These are phyloP conservation scores for Aspergillus sp. DNA, from an alignment of 2,329 filamentous ascomycete genomes.

Conservation along the genomic window DNA sequence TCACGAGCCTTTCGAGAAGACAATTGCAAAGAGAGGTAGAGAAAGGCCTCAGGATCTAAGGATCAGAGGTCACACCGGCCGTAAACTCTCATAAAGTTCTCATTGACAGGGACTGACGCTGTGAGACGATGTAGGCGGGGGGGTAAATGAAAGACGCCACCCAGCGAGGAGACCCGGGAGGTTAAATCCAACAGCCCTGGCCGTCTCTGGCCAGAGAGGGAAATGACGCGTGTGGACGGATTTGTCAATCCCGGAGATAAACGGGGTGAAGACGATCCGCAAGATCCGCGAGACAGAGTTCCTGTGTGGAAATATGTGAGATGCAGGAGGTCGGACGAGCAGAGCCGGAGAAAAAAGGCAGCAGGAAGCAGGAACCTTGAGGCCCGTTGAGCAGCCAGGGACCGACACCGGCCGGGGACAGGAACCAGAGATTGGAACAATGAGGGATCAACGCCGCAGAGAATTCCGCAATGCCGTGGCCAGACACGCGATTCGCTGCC, in stretches of 20 bases:
- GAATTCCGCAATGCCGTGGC: not conserved
- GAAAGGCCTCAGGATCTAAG: not conserved
- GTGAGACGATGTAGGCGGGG: not conserved
- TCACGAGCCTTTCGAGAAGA: not conserved
- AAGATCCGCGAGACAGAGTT: not conserved
- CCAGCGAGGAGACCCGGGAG: not conserved
- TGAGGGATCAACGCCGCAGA: not conserved
- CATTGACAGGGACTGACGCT: conserved; percentile 2
- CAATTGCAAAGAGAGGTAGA: not conserved
- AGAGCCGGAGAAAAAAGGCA: not conserved
- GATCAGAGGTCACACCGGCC: not conserved
- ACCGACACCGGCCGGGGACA: not conserved
- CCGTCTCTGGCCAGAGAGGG: not conserved
- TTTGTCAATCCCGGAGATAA: conserved; percentile 1
- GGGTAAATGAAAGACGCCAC: not conserved
- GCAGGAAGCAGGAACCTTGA: not conserved
- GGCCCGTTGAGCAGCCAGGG: not conserved
- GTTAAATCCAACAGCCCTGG: conserved; percentile 10
- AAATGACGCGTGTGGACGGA: not conserved
- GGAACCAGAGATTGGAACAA: not conserved
- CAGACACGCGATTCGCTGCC: not conserved
- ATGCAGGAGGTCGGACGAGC: not conserved
- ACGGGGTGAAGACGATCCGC: not conserved
- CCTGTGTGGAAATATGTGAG: conserved; percentile 6
- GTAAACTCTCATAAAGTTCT: not conserved